Evolutionary conservation across 2,329 filamentous ascomycete genomes (phyloP), one percentile per base, ranked within the genome.

Genomic region (Beauveria brongniartii): DNA sequence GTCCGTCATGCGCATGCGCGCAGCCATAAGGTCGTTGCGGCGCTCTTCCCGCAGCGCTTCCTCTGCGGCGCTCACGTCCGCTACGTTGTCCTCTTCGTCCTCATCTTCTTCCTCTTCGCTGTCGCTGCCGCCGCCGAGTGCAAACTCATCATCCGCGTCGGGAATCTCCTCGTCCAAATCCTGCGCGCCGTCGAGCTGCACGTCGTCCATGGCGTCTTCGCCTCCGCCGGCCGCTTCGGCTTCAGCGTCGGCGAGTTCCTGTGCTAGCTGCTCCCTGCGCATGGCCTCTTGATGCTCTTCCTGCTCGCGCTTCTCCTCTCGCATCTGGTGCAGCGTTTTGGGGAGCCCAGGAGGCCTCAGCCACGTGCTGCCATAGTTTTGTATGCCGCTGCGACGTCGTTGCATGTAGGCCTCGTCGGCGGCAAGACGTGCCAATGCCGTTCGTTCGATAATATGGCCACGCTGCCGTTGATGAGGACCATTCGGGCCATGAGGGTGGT

Each of bases 281-380:
- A 91, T 77, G 2, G 89, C 83, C 69, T 90, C 86, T 64, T 90
- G 84, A 63, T 92, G 90, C 73, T 99, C 94, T 71, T 93, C 88
- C 60, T 90, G 83, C 77, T 99, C 94, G 12, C 89, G 84, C 66
- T 88, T 86, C 77, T 99, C 94, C 74, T 99, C 94, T 47, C 89
- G 87, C 75, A 92, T 84, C 64, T 95, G 92, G 70, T 95, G 88
- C 63, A 96, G 84, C 1, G 93, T 96, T 79, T 97, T 99, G 61
- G 85, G 73, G 60, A 96, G 82, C 8, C 93, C 94, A 0, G 91
- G 92, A 0, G 94, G 94, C 62, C 89, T 90, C 61, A 99, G 87
- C 94, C 94, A 99, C 50, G 83, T 84, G 65, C 87, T 89, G 63
- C 94, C 94, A 70, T 95, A 97, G 69, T 92, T 90, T 53, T 89